Evolutionary conservation across 768 basidiomycete species (phyloP), one percentile per base, ranked within the genome.

Genomic region (Chiua virens): DNA sequence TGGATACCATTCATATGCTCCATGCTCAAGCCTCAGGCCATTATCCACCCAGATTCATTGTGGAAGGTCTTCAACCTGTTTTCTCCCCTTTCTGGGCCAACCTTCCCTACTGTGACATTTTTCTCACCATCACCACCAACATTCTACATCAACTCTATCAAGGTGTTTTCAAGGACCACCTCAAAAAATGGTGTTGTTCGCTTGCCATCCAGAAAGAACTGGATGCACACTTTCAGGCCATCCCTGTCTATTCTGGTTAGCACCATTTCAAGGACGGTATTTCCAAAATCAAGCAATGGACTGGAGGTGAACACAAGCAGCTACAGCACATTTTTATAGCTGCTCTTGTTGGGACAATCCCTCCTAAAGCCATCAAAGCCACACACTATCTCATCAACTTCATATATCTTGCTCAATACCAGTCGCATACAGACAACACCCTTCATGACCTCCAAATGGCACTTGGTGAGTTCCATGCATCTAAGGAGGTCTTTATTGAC

Each of bases 1-100:
- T 2, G 10, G 25, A 49, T 42, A 50, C 39, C 15, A 45, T 1
- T 0, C 6, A 13, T 2, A 21, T 2, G 7, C 49, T 54, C 1
- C 23, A 44, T 1, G 10, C 21, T 1, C 28, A 50, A 8, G 40
- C 53, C 5, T 37, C 39, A 0, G 9, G 9, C 1, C 22, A 32
- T 0, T 48, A 43, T 8, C 28, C 42, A 18, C 28, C 18, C 4
- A 18, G 37, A 7, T 46, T 46, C 35, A 27, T 46, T 11, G 5
- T 22, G 14, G 1, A 48, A 5, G 49, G 49, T 8, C 25, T 51
- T 0, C 2, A 15, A 0, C 8, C 41, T 0, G 7, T 54, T 1
- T 54, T 54, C 17, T 42, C 15, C 0, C 53, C 41, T 1, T 54
- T 54, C 14, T 54, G 36, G 53, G 14, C 45, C 0, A 23, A 42